Evolutionary conservation across 2,329 filamentous ascomycete genomes (phyloP).

Genomic region (Colletotrichum melonis): DNA sequence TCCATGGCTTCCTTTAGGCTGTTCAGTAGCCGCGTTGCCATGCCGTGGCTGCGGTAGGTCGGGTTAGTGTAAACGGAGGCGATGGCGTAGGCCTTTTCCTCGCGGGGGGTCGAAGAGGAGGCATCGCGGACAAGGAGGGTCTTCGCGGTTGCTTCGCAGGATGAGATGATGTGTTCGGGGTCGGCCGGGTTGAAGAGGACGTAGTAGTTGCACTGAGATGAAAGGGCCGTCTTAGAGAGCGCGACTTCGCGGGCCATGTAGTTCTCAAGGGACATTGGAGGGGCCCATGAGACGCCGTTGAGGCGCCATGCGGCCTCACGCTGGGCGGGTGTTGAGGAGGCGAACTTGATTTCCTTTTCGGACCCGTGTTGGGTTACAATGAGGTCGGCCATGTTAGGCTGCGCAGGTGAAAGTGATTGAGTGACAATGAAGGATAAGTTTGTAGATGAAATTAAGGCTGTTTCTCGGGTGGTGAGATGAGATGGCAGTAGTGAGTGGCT

Average conservation of each 20-base stretch:
- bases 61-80: constrained; percentile 50
- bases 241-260: constrained; percentile 43
- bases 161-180: constrained; percentile 45
- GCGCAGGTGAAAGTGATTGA: neutral
- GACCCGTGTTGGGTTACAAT: neutral
- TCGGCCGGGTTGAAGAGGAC: constrained; percentile 44
- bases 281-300: constrained; percentile 44
- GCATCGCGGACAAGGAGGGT: constrained; percentile 42
- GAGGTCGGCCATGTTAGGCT: constrained; percentile 21
- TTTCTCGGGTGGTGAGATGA: neutral
- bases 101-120: constrained; percentile 37
- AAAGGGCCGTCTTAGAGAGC: constrained; percentile 42
- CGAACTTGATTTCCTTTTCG: constrained; percentile 41
- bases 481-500: neutral
- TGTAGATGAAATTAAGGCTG: neutral
- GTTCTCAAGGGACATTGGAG: constrained; percentile 42
- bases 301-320: constrained; percentile 44
- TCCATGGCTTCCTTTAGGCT: constrained; percentile 49
- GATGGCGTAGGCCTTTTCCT: constrained; percentile 45
- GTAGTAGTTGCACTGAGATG: constrained; percentile 44
- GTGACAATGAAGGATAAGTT: neutral
- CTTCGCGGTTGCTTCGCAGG: constrained; percentile 42
- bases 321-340: constrained; percentile 43
- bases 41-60: constrained; percentile 46
- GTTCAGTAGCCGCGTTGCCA: constrained; percentile 49